Conservation (phyloP, 129 eudicot genomes). For the Artemisia argyi region DNA sequence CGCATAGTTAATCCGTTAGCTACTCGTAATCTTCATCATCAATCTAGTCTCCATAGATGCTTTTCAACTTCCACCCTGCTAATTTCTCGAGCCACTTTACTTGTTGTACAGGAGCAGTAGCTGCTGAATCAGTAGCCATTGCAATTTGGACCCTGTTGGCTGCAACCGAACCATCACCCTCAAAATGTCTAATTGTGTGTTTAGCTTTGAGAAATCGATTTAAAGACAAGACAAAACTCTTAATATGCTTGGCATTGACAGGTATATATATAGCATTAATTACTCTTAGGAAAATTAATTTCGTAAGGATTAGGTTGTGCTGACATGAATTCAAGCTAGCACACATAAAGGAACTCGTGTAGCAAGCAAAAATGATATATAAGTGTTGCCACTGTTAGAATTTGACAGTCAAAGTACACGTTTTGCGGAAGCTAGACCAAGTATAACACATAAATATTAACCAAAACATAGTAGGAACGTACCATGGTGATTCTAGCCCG, state of each 20-base stretch:
- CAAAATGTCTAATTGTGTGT: conserved; percentile 38
- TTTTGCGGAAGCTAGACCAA: no score
- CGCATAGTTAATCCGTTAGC: background rate
- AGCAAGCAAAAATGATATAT: background rate
- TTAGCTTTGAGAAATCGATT: conserved; percentile 40
- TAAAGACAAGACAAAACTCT: background rate
- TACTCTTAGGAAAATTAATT: background rate
- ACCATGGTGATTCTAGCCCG: no score
- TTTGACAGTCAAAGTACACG: no score
- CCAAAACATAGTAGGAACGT: no score
- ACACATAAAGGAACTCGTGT: background rate
- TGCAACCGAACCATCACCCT: conserved; percentile 35
- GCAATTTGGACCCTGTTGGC: conserved; percentile 21
- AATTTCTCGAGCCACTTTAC: conserved; percentile 42
- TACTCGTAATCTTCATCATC: conserved; percentile 48
- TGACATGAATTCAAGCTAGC: background rate
- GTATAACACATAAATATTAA: no score
- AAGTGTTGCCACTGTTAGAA: no score
- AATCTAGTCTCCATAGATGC: conserved; percentile 82
- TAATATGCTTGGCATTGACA: background rate
- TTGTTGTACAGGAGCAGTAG: conserved; percentile 27
- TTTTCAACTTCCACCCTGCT: conserved; percentile 47
- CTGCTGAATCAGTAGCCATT: conserved; percentile 23
- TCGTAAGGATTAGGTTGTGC: background rate
- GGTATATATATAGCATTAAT: background rate